phyloP scores from a whole-genome alignment of 139 green algal genomes.

The Coelastrella sp. region DNA sequence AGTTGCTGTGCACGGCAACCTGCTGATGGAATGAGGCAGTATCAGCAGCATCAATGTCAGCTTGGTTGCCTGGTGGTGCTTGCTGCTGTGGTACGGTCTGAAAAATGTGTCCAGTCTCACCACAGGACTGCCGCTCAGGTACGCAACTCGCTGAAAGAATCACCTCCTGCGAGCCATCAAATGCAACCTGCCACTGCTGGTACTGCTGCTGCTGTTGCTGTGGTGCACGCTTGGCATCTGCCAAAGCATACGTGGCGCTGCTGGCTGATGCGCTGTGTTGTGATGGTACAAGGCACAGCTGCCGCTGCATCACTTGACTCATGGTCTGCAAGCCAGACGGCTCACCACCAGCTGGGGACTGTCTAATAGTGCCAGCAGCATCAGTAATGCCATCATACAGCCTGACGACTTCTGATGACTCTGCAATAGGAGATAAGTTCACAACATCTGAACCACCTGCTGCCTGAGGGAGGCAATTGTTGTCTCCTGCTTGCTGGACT shows the following conservation, averaged over 20 bases:
- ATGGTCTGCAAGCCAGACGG: too few relatives aligned
- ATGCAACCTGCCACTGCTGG: neutral
- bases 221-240: neutral
- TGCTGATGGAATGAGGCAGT: neutral
- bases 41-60: neutral
- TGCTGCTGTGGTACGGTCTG: too few relatives aligned
- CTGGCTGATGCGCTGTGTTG: too few relatives aligned
- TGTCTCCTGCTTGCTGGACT: neutral
- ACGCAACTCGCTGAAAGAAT: neutral
- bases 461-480: neutral
- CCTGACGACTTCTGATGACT: neutral
- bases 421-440: constrained; percentile 10
- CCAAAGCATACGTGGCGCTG: too few relatives aligned
- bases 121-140: neutral
- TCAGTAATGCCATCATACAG: too few relatives aligned
- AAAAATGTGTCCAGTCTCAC: too few relatives aligned
- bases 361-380: too few relatives aligned
- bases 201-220: neutral
- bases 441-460: neutral
- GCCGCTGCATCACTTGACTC: too few relatives aligned
- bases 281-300: too few relatives aligned
- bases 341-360: too few relatives aligned
- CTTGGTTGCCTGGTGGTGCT: too few relatives aligned
- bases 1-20: neutral
- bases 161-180: too few relatives aligned